Base-by-base conservation (phyloP, 495 filamentous ascomycete species). In the Aspergillus ostianus region DNA sequence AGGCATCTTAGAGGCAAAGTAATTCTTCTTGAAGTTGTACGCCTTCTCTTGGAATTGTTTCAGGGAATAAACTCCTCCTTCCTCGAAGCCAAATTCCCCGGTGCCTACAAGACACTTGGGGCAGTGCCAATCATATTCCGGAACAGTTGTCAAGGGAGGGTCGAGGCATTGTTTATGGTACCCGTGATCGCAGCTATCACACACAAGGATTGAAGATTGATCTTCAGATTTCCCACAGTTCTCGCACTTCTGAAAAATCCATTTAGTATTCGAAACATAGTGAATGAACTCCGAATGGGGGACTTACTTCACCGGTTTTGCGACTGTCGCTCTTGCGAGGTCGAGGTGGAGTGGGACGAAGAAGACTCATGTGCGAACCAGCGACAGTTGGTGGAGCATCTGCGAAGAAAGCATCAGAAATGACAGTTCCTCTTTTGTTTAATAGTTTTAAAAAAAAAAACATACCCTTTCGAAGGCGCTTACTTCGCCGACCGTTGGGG, bases 1-100 rank as follows among this genome's bases (percentile, higher is more conserved):
- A 0, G 90, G 90, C 90, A 94, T 90, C 72, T 92, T 93, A 54
- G 85, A 86, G 58, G 90, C 88, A 64, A 99, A 99, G 67, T 98
- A 96, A 27, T 82, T 84, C 61, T 96, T 90, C 70, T 96, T 97
- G 79, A 99, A 99, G 56, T 90, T 87, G 61, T 88, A 87, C 9
- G 94, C 94, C 71, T 94, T 97, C 62, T 97, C 90, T 73, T 99
- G 94, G 70, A 99, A 99, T 67, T 96, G 91, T 66, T 87, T 89
- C 53, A 99, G 81, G 0, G 94, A 99, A 74, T 99, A 99, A 18
- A 97, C 85, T 23, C 92, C 92, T 19, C 94, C 94, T 70, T 99
- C 94, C 67, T 97, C 94, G 62, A 99, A 99, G 0, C 94, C 94
- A 64, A 96, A 99, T 66, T 98, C 92, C 41, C 92, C 92, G 41